phyloP scores from a whole-genome alignment of 345 rosid genomes.

The Nasturtium officinale region DNA sequence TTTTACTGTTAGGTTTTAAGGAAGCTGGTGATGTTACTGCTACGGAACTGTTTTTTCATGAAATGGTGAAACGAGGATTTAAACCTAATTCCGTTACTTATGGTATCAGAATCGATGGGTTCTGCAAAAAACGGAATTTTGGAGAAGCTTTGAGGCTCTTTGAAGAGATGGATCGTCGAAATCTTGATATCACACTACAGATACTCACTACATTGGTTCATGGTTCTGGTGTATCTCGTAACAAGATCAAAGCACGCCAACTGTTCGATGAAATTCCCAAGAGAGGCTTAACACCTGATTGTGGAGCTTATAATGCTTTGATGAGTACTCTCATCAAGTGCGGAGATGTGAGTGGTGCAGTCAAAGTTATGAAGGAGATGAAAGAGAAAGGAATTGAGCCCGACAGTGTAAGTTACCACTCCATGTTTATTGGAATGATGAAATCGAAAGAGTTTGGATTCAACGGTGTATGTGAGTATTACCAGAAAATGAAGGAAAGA shows the following conservation, averaged over 20 bases:
- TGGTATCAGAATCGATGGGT: slow-evolving; percentile 74
- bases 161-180: slow-evolving; percentile 66
- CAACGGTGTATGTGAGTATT: slow-evolving; percentile 57
- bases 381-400: slow-evolving; percentile 54
- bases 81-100: slow-evolving; percentile 59
- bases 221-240: slow-evolving; percentile 73
- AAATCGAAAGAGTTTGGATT: slow-evolving; percentile 53
- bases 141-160: slow-evolving; percentile 73
- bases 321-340: slow-evolving; percentile 58
- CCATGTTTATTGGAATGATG: slow-evolving; percentile 70
- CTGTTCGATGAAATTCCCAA: slow-evolving; percentile 62
- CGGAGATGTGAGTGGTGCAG: slow-evolving; percentile 57
- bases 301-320: slow-evolving; percentile 79
- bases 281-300: slow-evolving; percentile 59
- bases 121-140: slow-evolving; percentile 73
- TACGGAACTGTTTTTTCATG: slow-evolving; percentile 78
- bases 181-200: slow-evolving; percentile 53
- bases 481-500: slow-evolving; percentile 55
- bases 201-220: slow-evolving; percentile 81
- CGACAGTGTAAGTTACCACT: slow-evolving; percentile 69
- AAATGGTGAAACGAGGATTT: slow-evolving; percentile 76
- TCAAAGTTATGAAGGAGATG: slow-evolving; percentile 74
- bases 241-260: slow-evolving; percentile 60
- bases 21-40: slow-evolving; percentile 75
- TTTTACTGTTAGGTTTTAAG: slow-evolving; percentile 77